phyloP scores from a whole-genome alignment of 2,329 filamentous ascomycete genomes.

The Botrytis deweyae region DNA sequence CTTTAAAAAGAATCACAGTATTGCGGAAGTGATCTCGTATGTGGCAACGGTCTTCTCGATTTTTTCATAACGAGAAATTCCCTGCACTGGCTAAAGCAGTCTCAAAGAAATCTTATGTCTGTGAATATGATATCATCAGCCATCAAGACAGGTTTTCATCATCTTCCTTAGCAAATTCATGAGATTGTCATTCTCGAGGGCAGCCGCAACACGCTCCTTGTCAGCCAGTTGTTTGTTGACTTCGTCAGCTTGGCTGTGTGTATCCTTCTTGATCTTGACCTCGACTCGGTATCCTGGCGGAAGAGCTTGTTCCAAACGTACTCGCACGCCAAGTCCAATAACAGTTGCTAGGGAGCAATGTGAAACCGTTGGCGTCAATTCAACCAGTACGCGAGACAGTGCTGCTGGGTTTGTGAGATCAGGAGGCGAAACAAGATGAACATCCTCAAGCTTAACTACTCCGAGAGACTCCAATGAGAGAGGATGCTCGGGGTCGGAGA shows the following conservation, averaged over 20 bases:
- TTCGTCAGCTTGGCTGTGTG: conserved; percentile 91
- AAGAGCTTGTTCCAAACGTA: conserved; percentile 84
- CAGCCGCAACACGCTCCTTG: conserved; percentile 94
- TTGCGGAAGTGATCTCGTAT: not conserved
- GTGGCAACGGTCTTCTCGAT: not conserved
- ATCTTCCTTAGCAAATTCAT: conserved; percentile 90
- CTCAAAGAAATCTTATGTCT: not conserved
- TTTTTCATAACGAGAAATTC: not conserved
- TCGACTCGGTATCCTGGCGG: conserved; percentile 91
- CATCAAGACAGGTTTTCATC: conserved; percentile 69
- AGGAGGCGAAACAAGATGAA: conserved; percentile 70
- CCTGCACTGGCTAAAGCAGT: not conserved
- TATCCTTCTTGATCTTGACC: conserved; percentile 91
- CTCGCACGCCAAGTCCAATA: conserved; percentile 88
- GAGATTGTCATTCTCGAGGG: conserved; percentile 88
- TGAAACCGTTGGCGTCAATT: conserved; percentile 94
- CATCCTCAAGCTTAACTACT: conserved; percentile 94
- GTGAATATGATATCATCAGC: conserved; percentile 6
- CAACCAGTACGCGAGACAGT: conserved; percentile 74
- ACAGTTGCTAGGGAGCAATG: conserved; percentile 96
- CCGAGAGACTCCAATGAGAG: conserved; percentile 89
- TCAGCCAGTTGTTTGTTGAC: conserved; percentile 96
- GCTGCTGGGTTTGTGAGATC: conserved; percentile 52
- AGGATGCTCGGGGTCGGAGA: conserved; percentile 95
- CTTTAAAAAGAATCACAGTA: not conserved